Base-by-base conservation (phyloP, 2,329 filamentous ascomycete genomes). In the Sarocladium kiliense region DNA sequence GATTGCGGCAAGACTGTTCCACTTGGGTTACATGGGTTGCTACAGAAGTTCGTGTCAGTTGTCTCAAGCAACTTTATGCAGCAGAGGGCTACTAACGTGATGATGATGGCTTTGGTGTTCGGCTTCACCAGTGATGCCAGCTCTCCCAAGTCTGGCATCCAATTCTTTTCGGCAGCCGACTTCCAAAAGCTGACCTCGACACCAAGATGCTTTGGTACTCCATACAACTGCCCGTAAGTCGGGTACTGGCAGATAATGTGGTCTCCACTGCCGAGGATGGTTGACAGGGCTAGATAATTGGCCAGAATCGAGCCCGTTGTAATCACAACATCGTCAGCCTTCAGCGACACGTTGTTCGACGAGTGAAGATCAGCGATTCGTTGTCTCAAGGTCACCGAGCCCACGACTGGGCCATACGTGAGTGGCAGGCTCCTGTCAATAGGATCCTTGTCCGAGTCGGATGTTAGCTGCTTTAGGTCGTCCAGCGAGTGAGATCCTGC, bases 301-400 rank as follows among this genome's bases (percentile, higher is more conserved):
- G 36, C 36, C 5, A n/a, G 5, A n/a, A 39, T 39, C 5, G 36
- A 39, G 36, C 36, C 36, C 5, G 53, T 57, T 3, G 53, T n/a
- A 26, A 57, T 54, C 34, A 57, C 25, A 23, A 57, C 50, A 21
- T 57, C 56, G 27, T 57, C 56, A 21, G 41, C 18, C 5, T 39
- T 30, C 18, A 51, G 39, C 16, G 7, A 3, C 26, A 57, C 54
- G 34, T 44, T 18, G 53, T 57, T 45, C 42, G 51, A 55, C 16
- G 36, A 39, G 36, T 39, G 36, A 39, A 39, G 36, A n/a, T 39
- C 7, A 9, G 36, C 36, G 16, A 39, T 39, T 5, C 36, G 36
- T 19, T 39, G 9, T 10, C 36, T 6, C 16, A 39, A n/a, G 36
- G 9, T 39, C 36, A n/a, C 12, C n/a, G 36, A n/a, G 36, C 36